These are phyloP conservation scores for Kwoniella pini DNA, from an alignment of 768 basidiomycete genomes.

Conservation along the genomic window DNA sequence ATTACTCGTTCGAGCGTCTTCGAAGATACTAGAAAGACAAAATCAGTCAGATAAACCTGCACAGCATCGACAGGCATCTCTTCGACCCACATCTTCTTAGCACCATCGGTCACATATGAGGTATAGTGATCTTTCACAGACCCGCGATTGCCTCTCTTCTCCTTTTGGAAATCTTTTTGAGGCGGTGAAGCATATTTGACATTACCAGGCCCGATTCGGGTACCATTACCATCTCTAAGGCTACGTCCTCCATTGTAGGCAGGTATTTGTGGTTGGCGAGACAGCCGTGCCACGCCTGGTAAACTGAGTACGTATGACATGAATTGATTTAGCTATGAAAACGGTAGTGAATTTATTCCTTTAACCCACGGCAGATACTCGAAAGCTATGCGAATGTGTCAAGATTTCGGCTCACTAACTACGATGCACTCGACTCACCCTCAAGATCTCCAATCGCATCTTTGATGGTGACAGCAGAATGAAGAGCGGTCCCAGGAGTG, in stretches of 20 bases:
- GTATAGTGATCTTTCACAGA: slow-evolving; percentile 27
- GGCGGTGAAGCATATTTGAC: slow-evolving; percentile 13
- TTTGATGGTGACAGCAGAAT: slow-evolving; percentile 26
- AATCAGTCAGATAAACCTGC: background rate
- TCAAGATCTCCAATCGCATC: slow-evolving; percentile 37
- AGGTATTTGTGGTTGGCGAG: slow-evolving; percentile 1
- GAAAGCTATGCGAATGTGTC: background rate
- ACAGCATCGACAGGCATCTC: background rate
- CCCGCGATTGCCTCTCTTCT: slow-evolving; percentile 2
- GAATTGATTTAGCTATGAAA: background rate
- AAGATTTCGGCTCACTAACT: too few relatives aligned
- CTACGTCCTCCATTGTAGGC: background rate
- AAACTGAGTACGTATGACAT: background rate
- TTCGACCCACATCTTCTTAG: slow-evolving; percentile 25
- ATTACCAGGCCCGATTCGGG: slow-evolving; percentile 13
- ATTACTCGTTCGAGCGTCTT: background rate
- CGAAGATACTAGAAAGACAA: slow-evolving; percentile 9
- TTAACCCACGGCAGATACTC: slow-evolving; percentile 16
- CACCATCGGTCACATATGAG: slow-evolving; percentile 11
- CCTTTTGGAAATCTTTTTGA: slow-evolving; percentile 23
- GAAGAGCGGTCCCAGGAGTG: slow-evolving; percentile 28
- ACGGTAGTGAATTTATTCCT: slow-evolving; percentile 1
- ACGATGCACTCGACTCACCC: slow-evolving; percentile 14
- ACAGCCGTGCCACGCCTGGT: background rate
- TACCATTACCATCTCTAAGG: slow-evolving; percentile 2